Percentiles rank a stretch among this genome's conserved stretches.
These are phyloP conservation scores for Calcarisporium arbuscula DNA, from an alignment of 2,329 filamentous ascomycete genomes.

Conservation along the genomic window DNA sequence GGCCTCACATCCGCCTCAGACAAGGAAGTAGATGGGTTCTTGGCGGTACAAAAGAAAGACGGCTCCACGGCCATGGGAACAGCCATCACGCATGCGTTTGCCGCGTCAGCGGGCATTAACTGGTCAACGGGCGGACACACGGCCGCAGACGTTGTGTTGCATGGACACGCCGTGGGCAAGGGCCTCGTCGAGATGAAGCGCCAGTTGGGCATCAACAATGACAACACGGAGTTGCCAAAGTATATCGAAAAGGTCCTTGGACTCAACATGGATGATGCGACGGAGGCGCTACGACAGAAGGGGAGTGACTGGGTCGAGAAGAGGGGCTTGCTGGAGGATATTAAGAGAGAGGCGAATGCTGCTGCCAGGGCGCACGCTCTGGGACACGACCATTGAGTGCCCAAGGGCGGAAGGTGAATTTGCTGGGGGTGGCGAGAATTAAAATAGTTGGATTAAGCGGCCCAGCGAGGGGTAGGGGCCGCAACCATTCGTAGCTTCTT, in stretches of 20 bases:
- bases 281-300: constrained; percentile 13
- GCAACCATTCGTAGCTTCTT: too few relatives aligned
- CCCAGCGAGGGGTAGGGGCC: too few relatives aligned
- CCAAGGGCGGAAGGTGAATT: too few relatives aligned
- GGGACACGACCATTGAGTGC: too few relatives aligned
- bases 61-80: constrained; percentile 8
- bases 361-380: neutral
- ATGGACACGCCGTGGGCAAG: constrained; percentile 13
- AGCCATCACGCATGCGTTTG: constrained; percentile 9
- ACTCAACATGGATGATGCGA: constrained; percentile 15
- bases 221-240: constrained; percentile 19
- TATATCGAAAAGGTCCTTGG: constrained; percentile 18
- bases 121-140: constrained; percentile 16
- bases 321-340: constrained; percentile 12
- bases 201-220: constrained; percentile 16
- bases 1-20: constrained; percentile 12
- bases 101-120: constrained; percentile 11
- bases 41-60: constrained; percentile 6
- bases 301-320: constrained; percentile 18
- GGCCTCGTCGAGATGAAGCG: constrained; percentile 8
- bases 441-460: too few relatives aligned
- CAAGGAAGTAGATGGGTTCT: constrained; percentile 6
- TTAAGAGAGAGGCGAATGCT: neutral
- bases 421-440: too few relatives aligned
- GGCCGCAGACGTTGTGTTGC: constrained; percentile 15